Evolutionary conservation across 345 rosid genomes (phyloP).

Genomic region (Excoecaria cochinchinensis): DNA sequence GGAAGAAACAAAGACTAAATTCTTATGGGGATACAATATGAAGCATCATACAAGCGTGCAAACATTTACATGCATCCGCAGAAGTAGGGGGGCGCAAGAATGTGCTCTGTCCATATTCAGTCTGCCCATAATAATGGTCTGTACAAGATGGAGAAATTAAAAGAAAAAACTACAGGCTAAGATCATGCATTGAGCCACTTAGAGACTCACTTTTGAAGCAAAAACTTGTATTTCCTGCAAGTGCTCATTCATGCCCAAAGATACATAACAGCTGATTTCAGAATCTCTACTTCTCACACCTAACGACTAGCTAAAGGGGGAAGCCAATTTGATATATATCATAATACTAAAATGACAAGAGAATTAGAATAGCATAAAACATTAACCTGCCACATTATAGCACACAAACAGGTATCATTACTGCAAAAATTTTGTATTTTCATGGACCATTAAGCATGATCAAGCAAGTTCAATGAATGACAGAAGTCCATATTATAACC

Average conservation of each 20-base stretch:
- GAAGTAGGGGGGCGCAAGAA: background rate
- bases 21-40: background rate
- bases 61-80: background rate
- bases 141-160: background rate
- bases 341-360: background rate
- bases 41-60: background rate
- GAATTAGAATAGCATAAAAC: background rate
- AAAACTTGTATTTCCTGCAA: background rate
- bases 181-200: background rate
- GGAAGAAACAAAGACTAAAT: background rate
- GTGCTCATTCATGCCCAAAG: background rate
- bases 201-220: background rate
- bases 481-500: background rate
- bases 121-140: background rate
- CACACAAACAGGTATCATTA: background rate
- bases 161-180: background rate
- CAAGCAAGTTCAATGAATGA: background rate
- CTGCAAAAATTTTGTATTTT: background rate
- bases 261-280: background rate
- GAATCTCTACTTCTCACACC: background rate
- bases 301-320: background rate
- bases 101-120: background rate
- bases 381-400: background rate
- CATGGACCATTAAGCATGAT: background rate
- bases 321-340: background rate